Evolutionary conservation across 176 grass and related monocot species (phyloP).

Genomic region (Puya raimondii): DNA sequence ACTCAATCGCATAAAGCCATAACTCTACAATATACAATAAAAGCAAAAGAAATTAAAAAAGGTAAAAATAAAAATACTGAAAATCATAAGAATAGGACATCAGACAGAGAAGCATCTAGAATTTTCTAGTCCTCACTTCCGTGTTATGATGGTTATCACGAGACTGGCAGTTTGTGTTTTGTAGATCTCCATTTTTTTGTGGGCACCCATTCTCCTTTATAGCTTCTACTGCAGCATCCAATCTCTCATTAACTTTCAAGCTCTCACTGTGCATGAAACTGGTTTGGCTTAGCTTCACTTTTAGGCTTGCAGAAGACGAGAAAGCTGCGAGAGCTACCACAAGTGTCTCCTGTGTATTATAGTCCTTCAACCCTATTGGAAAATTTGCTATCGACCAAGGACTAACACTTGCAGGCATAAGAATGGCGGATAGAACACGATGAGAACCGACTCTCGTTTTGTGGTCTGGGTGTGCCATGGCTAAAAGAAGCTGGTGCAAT

Average conservation of each 20-base stretch:
- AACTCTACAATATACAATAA: constrained; percentile 37
- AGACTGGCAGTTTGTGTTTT: constrained; percentile 17
- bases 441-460: constrained; percentile 88
- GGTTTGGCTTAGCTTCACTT: constrained; percentile 24
- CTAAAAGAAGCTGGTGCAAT: constrained; percentile 84
- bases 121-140: constrained; percentile 24
- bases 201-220: constrained; percentile 17
- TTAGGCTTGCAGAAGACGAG: constrained; percentile 37
- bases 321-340: constrained; percentile 67
- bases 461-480: constrained; percentile 81
- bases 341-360: constrained; percentile 38
- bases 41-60: constrained; percentile 3
- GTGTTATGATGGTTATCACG: constrained; percentile 8
- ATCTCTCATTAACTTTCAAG: constrained; percentile 22
- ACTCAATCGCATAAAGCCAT: constrained; percentile 71
- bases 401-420: constrained; percentile 41
- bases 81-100: not conserved
- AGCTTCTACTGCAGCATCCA: constrained; percentile 22
- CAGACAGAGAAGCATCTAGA: constrained; percentile 8
- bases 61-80: constrained; percentile 2
- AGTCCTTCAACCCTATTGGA: constrained; percentile 44
- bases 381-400: constrained; percentile 67
- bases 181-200: constrained; percentile 25
- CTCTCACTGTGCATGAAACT: constrained; percentile 22
- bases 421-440: constrained; percentile 64